Evolutionary conservation across 1,284 basidiomycete genomes (phyloP), one percentile per base, ranked within the genome.

Genomic region (Ganoderma boninense): DNA sequence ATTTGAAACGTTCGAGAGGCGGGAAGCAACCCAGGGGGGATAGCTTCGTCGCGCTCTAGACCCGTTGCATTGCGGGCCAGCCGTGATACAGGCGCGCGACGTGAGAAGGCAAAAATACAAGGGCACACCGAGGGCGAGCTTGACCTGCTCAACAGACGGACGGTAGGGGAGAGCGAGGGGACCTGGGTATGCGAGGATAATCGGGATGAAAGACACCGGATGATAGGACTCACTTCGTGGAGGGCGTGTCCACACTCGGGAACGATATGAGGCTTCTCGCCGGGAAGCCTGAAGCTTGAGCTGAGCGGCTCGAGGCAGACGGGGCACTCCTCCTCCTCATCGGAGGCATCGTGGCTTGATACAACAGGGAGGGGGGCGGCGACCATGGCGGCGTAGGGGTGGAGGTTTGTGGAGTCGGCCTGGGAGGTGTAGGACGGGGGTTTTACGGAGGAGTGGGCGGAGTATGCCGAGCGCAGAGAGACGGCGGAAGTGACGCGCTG

Each of bases 181-280:
- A 49, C 20, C 16, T 57, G 20, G n/a, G 52, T 43, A 35, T n/a
- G 43, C 13, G n/a, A 23, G 13, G 43, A 49, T 38, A 23, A 40
- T 14, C 14, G 6, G 26, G 18, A 46, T 26, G 40, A 49, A 44
- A 54, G 18, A 64, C 56, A 64, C 44, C 64, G 65, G 49, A 65
- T 40, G 62, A 64, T 40, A 62, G 67, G 35, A 57, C 89, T 79
- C 74, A 95, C 95, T 84, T 98, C 94, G 82, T 98, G 97, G 32
- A 99, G 89, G 13, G 95, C 93, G 83, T 99, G 97, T n/a, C 97
- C 97, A 77, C 97, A 99, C 78, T 96, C 92, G 40, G 97, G 97
- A 35, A 98, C 93, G 69, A 99, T 94, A 79, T 98, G 97, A 1
- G 97, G 95, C 80, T 97, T 98, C 84, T 99, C 97, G 20, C 97